These are phyloP conservation scores for Colletotrichum eremochloae DNA, from an alignment of 2,329 filamentous ascomycete genomes.

Conservation along the genomic window DNA sequence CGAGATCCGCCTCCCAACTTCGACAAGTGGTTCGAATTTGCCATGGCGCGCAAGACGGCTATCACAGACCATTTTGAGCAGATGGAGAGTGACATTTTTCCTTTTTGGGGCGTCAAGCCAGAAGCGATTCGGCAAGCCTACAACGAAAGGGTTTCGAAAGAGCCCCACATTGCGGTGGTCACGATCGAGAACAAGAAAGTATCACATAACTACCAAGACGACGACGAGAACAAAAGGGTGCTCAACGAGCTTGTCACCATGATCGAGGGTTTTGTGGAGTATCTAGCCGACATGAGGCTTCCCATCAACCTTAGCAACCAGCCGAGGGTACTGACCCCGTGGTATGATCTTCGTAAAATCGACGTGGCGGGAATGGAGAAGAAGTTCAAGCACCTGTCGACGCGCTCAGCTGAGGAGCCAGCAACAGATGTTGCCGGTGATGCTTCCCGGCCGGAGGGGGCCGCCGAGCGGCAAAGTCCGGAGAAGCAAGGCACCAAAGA, in stretches of 20 bases:
- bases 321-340: constrained; percentile 78
- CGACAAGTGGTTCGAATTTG: constrained; percentile 86
- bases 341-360: constrained; percentile 66
- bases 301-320: constrained; percentile 86
- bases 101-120: constrained; percentile 83
- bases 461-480: constrained; percentile 16
- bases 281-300: constrained; percentile 86
- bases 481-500: constrained; percentile 17
- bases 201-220: constrained; percentile 52
- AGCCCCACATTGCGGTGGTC: constrained; percentile 61
- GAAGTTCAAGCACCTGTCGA: constrained; percentile 66
- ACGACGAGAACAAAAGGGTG: constrained; percentile 51
- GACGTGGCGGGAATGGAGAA: constrained; percentile 47
- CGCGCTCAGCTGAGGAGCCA: constrained; percentile 48
- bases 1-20: constrained; percentile 84
- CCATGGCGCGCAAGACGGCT: constrained; percentile 74
- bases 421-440: constrained; percentile 21
- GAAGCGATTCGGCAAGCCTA: constrained; percentile 74
- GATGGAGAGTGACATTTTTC: constrained; percentile 79
- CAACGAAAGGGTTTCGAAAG: constrained; percentile 51
- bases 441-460: constrained; percentile 12
- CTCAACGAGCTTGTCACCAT: constrained; percentile 70
- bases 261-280: constrained; percentile 77
- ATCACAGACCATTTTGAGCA: constrained; percentile 87
- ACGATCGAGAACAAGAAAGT: constrained; percentile 76